These are phyloP conservation scores for Chrysanthemum makinoi DNA, from an alignment of 129 eudicot species.

Conservation along the genomic window DNA sequence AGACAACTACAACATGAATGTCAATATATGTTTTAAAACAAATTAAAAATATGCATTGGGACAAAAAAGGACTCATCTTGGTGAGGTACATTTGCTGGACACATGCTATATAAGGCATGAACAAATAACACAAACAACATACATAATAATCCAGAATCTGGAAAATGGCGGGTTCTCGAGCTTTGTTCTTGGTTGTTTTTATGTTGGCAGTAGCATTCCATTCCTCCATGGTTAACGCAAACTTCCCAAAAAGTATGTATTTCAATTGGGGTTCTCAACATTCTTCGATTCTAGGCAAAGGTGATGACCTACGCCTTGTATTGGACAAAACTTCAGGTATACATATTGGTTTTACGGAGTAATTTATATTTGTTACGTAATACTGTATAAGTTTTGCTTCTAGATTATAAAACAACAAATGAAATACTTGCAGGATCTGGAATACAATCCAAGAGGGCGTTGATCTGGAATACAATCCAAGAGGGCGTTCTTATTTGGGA, in stretches of 20 bases:
- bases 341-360: too few relatives aligned
- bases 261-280: constrained; percentile 52
- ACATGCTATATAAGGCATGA: constrained; percentile 19
- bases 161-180: constrained; percentile 30
- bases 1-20: too few relatives aligned
- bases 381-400: too few relatives aligned
- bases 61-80: too few relatives aligned
- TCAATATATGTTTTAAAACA: too few relatives aligned
- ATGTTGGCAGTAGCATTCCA: constrained; percentile 27
- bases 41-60: too few relatives aligned
- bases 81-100: constrained; percentile 22
- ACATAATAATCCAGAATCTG: background rate
- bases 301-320: constrained; percentile 52
- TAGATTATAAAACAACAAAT: too few relatives aligned
- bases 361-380: too few relatives aligned
- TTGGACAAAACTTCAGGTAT: constrained; percentile 59
- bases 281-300: constrained; percentile 37
- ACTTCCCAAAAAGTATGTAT: constrained; percentile 35
- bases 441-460: too few relatives aligned
- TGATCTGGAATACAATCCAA: constrained; percentile 1
- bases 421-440: constrained; percentile 1
- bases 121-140: constrained; percentile 18
- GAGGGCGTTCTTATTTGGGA: constrained; percentile 47
- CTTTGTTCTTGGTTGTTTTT: constrained; percentile 5
- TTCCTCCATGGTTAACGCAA: constrained; percentile 28